These are phyloP conservation scores for Diospyros lotus DNA, from an alignment of 148 eudicot genomes.

Conservation along the genomic window DNA sequence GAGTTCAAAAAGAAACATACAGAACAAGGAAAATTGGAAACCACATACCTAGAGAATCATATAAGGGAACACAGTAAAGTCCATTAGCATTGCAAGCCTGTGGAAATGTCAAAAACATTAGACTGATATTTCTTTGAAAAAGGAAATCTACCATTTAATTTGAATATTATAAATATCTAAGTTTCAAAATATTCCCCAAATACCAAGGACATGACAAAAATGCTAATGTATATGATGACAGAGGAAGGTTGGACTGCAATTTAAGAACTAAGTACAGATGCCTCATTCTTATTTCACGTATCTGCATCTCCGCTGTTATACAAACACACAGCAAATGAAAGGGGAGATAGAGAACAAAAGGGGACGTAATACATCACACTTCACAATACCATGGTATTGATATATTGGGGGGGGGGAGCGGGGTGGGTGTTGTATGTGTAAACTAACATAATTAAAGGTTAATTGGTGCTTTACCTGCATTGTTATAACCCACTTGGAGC, in stretches of 20 bases:
- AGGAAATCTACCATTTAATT: not conserved
- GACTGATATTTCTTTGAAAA: not conserved
- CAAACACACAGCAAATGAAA: not conserved
- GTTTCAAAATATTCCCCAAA: not conserved
- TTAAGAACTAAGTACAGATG: not conserved
- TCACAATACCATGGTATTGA: not conserved
- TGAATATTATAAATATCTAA: not conserved
- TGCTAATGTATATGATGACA: not conserved
- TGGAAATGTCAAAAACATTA: slow-evolving; percentile 9
- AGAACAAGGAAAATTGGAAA: not conserved
- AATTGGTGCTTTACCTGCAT: slow-evolving; percentile 65
- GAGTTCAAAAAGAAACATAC: not conserved
- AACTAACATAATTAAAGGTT: not conserved
- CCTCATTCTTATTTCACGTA: not conserved
- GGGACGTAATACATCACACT: not conserved
- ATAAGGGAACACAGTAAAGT: slow-evolving; percentile 83
- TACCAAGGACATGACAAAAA: not conserved
- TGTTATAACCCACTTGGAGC: slow-evolving; percentile 79
- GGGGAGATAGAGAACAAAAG: not conserved
- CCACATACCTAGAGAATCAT: slow-evolving; percentile 81
- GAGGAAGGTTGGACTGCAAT: not conserved
- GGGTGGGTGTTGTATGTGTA: not conserved
- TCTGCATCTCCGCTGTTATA: not conserved
- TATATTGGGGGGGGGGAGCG: too few relatives aligned
- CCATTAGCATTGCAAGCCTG: slow-evolving; percentile 99